Evolutionary conservation across 1,284 basidiomycete genomes (phyloP).

Genomic region (Puccinia coronata): DNA sequence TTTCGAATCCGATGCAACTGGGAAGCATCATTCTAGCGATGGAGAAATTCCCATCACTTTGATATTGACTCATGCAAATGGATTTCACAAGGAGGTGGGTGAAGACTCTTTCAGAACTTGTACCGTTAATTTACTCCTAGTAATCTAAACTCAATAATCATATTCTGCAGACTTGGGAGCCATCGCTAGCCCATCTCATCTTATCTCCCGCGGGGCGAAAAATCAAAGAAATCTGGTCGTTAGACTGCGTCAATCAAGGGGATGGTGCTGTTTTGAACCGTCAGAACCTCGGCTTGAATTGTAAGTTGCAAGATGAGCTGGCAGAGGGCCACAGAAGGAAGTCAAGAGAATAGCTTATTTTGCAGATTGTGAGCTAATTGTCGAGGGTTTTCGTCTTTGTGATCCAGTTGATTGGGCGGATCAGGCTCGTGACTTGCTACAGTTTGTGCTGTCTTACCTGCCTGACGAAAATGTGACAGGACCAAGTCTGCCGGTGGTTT

Average conservation of each 20-base stretch:
- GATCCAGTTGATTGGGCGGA: conserved; percentile 70
- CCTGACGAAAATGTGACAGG: conserved; percentile 59
- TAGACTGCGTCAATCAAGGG: conserved; percentile 76
- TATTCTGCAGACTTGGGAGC: conserved; percentile 68
- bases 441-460: conserved; percentile 68
- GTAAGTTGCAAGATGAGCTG: no score
- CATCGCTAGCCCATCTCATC: conserved; percentile 64
- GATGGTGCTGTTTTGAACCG: conserved; percentile 71
- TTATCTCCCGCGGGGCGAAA: conserved; percentile 42
- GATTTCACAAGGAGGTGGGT: conserved; percentile 75
- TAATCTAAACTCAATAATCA: neutral
- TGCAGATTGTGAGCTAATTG: no score
- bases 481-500: conserved; percentile 60
- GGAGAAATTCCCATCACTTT: conserved; percentile 65
- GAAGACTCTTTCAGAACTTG: no score
- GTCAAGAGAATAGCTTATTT: no score
- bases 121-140: no score
- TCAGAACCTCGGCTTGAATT: conserved; percentile 62
- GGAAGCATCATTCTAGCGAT: conserved; percentile 35
- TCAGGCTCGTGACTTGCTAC: conserved; percentile 70
- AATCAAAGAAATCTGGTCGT: conserved; percentile 75
- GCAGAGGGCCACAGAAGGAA: no score
- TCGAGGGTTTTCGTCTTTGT: neutral
- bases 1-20: conserved; percentile 52
- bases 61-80: conserved; percentile 75